Evolutionary conservation across 257 asterid species (phyloP).

Genomic region (Datura wrightii): DNA sequence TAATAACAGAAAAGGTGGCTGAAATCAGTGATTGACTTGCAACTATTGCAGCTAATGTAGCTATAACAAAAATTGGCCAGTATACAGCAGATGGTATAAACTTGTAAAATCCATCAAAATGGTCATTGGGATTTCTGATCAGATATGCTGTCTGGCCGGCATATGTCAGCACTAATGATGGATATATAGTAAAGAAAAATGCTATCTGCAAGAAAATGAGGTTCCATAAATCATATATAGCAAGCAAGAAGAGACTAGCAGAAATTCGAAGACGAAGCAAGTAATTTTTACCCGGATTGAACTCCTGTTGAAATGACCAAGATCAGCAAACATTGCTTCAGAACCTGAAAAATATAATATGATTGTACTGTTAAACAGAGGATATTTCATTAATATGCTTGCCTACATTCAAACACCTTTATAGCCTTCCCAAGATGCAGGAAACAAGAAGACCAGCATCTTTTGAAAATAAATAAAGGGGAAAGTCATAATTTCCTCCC

Average conservation of each 20-base stretch:
- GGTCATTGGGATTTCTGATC: slow-evolving; percentile 58
- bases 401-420: background rate
- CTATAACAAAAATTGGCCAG: slow-evolving; percentile 84
- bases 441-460: slow-evolving; percentile 20
- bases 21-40: slow-evolving; percentile 85
- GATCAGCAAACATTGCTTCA: slow-evolving; percentile 86
- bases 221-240: background rate
- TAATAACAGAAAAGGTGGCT: slow-evolving; percentile 64
- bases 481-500: background rate
- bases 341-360: slow-evolving; percentile 48
- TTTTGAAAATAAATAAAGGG: background rate
- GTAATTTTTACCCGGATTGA: slow-evolving; percentile 58
- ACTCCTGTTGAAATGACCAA: slow-evolving; percentile 76
- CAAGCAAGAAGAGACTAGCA: slow-evolving; percentile 11
- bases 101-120: slow-evolving; percentile 63
- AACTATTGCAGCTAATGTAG: slow-evolving; percentile 52
- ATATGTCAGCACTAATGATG: slow-evolving; percentile 60
- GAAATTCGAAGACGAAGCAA: background rate
- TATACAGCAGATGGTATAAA: slow-evolving; percentile 60
- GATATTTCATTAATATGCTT: background rate
- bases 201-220: slow-evolving; percentile 51
- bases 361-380: background rate
- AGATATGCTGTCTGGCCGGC: slow-evolving; percentile 79
- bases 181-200: slow-evolving; percentile 69
- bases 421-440: background rate